A percentile compares a stretch with the other conserved stretches of the same genome.
phyloP scores from a whole-genome alignment of 1,284 basidiomycete genomes.

The Exobasidium rhododendri region DNA sequence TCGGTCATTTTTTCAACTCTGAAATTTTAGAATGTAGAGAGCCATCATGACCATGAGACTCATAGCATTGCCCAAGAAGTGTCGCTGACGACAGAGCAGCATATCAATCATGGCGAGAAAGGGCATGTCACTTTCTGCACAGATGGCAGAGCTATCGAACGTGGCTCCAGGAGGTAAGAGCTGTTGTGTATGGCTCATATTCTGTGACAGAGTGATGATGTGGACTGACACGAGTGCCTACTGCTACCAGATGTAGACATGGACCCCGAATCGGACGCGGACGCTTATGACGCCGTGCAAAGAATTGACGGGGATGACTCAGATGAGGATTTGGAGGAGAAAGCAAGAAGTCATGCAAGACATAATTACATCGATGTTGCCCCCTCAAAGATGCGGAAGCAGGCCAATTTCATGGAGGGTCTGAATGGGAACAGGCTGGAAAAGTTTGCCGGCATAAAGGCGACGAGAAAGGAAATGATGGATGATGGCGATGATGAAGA shows the following conservation, averaged over 20 bases:
- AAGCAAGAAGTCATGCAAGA: constrained; percentile 24
- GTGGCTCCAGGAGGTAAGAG: constrained; percentile 23
- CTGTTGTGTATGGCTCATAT: background rate
- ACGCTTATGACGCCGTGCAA: constrained; percentile 29
- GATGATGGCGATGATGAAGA: constrained; percentile 21
- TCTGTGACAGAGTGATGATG: background rate
- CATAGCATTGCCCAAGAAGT: no score
- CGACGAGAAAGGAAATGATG: constrained; percentile 36
- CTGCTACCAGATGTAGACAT: background rate
- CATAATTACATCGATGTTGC: constrained; percentile 40
- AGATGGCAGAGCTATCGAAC: constrained; percentile 26
- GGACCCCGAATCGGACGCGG: background rate
- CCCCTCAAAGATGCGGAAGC: constrained; percentile 34
- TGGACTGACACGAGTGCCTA: background rate
- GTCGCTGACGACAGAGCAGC: no score
- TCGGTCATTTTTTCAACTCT: no score
- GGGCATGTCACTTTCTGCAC: constrained; percentile 19
- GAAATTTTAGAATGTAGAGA: no score
- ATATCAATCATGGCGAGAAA: background rate
- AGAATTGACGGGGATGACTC: constrained; percentile 18
- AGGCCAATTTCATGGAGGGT: constrained; percentile 34
- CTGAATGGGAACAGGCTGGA: constrained; percentile 24
- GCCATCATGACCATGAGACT: no score
- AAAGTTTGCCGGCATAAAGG: constrained; percentile 34
- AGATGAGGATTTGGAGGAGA: constrained; percentile 21